Evolutionary conservation across 2,329 filamentous ascomycete genomes (phyloP), one percentile per base, ranked within the genome.

Genomic region (Madurella fahalii): DNA sequence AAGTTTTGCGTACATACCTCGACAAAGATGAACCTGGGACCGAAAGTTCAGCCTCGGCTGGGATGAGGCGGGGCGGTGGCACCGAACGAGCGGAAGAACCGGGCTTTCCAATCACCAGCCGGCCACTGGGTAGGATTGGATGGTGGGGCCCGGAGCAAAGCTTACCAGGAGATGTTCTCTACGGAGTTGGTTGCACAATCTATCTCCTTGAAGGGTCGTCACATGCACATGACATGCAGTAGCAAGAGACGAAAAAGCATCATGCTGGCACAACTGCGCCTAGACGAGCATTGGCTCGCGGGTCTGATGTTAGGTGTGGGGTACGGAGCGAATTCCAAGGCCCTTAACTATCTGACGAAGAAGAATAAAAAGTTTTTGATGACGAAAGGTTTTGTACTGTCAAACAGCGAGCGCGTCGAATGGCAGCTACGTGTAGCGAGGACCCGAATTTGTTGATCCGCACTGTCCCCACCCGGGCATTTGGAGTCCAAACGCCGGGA

Each of bases 11-110:
- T 48, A 48, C 46, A 43, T 53, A 52, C 48, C 48, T 34, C 30
- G 4, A 37, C 2, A 11, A 37, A 37, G 34, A n/a, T n/a, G n/a
- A 15, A 37, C 4, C 13, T 11, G 4, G 43, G 47, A 18, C 40
- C 46, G 48, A 55, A 16, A 49, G 30, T 53, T 40, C 55, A 57
- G 58, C 58, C 58, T 60, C 58, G 58, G 58, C 54, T 59, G 52
- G 15, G 30, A 46, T 47, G 49, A 40, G 9, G 55, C 53, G 58
- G 58, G 45, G 45, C 40, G 34, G 52, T 52, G 57, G 52, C 32
- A 25, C n/a, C 25, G 43, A 40, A n/a, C 34, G 34, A 31, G 53
- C 43, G 50, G 53, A 56, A 30, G 48, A 30, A 13, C 20, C 45
- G 18, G 30, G 17, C 30, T 34, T 54, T 55, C 44, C 45, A 58